Base-by-base conservation (phyloP, 2,329 filamentous ascomycete genomes). In the Ilyonectria sp. region DNA sequence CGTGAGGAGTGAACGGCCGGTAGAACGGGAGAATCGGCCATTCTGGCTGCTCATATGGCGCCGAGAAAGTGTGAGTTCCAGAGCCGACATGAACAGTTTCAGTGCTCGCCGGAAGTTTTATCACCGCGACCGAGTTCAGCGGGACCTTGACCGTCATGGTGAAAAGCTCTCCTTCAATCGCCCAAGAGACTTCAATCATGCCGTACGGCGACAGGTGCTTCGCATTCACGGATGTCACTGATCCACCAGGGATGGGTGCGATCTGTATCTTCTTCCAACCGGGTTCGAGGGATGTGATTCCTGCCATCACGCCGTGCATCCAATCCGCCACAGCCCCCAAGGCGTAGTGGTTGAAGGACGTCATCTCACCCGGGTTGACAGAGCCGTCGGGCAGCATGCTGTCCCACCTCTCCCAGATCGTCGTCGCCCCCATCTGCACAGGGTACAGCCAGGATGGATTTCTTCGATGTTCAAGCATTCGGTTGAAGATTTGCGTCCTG, bases 391-490 rank as follows among this genome's bases (percentile, higher is more conserved):
- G 77, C 8, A 81, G 63, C 69, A 84, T 77, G 19, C 75, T 77
- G 23, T 84, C 80, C 82, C 82, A 84, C 4, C 82, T 76, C 70
- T 84, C 82, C 82, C 81, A 84, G 1, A 81, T 78, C 0, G 81
- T 83, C 1, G 82, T 84, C 0, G 78, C 80, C 6, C 78, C 79
- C 78, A 82, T 82, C 1, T 69, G 75, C 1, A 84, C 75, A 1
- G 78, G 79, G 40, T 83, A 83, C 2, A 78, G 72, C 82, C 81
- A 83, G 0, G 75, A 79, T 0, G 81, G 82, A 78, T 4, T 74
- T 64, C 2, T 75, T 77, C 60, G 13, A 59, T 66, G 9, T 71
- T 43, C 40, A n/a, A 43, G 40, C 40, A 43, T 43, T 1, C 40
- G 40, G 17, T 43, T n/a, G 15, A 43, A 43, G 15, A 43, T n/a